These are phyloP conservation scores for Microcera coccophila DNA, from an alignment of 2,329 filamentous ascomycete species.

Conservation along the genomic window DNA sequence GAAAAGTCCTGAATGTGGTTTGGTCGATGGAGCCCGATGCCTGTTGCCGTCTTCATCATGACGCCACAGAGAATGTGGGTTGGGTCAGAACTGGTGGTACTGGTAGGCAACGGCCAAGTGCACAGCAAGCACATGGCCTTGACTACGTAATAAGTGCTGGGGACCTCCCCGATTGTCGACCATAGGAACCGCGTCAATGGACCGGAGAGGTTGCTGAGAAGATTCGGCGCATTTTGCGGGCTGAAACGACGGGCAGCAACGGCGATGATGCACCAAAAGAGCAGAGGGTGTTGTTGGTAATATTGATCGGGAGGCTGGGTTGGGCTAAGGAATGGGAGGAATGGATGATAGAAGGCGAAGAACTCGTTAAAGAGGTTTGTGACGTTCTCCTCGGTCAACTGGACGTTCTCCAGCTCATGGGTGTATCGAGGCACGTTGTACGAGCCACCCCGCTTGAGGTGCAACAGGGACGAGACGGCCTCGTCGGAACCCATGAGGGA, in stretches of 20 bases:
- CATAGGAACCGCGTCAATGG: slow-evolving; percentile 69
- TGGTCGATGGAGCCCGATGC: slow-evolving; percentile 76
- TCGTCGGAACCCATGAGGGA: slow-evolving; percentile 66
- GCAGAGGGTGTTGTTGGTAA: slow-evolving; percentile 70
- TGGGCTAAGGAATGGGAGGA: slow-evolving; percentile 69
- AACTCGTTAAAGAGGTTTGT: slow-evolving; percentile 68
- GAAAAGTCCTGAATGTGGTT: slow-evolving; percentile 83
- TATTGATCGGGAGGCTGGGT: slow-evolving; percentile 66
- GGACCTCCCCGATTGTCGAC: slow-evolving; percentile 72
- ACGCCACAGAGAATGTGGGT: slow-evolving; percentile 78
- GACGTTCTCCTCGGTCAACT: slow-evolving; percentile 61
- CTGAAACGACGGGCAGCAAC: slow-evolving; percentile 70
- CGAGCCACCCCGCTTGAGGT: slow-evolving; percentile 61
- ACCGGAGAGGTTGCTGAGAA: slow-evolving; percentile 65
- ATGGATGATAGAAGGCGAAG: slow-evolving; percentile 72
- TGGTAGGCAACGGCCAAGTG: slow-evolving; percentile 80
- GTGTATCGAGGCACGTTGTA: slow-evolving; percentile 58
- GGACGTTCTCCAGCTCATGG: slow-evolving; percentile 59
- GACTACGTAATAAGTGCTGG: slow-evolving; percentile 74
- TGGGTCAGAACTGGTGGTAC: slow-evolving; percentile 72
- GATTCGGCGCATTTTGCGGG: slow-evolving; percentile 50
- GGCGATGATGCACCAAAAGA: slow-evolving; percentile 82
- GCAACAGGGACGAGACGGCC: slow-evolving; percentile 62
- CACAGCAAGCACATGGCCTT: slow-evolving; percentile 77
- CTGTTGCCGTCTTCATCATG: slow-evolving; percentile 84